Evolutionary conservation across 768 basidiomycete genomes (phyloP).

Genomic region (Leccinum subtestaceum): DNA sequence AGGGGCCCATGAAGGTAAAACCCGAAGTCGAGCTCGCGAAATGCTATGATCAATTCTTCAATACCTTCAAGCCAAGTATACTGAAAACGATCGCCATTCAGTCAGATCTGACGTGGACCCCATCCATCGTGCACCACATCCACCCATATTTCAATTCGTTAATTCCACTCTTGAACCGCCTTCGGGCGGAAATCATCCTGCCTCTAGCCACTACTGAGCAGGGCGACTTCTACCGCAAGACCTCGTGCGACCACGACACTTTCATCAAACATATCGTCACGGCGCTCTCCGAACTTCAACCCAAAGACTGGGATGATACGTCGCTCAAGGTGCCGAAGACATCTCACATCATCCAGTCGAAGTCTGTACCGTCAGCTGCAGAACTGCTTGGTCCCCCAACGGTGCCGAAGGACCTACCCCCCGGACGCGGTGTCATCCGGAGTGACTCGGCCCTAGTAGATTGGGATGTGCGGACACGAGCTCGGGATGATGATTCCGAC

Average conservation of each 20-base stretch:
- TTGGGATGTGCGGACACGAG: background rate
- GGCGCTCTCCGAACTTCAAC: background rate
- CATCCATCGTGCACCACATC: background rate
- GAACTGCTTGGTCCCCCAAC: background rate
- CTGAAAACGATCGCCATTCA: background rate
- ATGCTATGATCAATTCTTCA: constrained; percentile 8
- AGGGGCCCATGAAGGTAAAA: background rate
- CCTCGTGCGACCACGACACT: background rate
- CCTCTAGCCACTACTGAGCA: background rate
- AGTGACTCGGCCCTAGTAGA: background rate
- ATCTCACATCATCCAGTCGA: background rate
- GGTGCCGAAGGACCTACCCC: background rate
- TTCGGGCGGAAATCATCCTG: background rate
- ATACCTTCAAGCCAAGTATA: background rate
- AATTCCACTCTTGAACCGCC: background rate
- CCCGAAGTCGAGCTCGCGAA: background rate
- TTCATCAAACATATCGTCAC: background rate
- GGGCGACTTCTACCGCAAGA: background rate
- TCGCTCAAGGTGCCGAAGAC: background rate
- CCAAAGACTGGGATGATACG: background rate
- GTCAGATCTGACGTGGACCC: background rate
- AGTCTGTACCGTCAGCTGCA: background rate
- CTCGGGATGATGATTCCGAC: background rate
- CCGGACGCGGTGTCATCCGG: background rate
- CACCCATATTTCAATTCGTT: background rate